Evolutionary conservation across 306 rosid genomes (phyloP), one percentile per base, ranked within the genome.

Genomic region (Rubus parviflorus): DNA sequence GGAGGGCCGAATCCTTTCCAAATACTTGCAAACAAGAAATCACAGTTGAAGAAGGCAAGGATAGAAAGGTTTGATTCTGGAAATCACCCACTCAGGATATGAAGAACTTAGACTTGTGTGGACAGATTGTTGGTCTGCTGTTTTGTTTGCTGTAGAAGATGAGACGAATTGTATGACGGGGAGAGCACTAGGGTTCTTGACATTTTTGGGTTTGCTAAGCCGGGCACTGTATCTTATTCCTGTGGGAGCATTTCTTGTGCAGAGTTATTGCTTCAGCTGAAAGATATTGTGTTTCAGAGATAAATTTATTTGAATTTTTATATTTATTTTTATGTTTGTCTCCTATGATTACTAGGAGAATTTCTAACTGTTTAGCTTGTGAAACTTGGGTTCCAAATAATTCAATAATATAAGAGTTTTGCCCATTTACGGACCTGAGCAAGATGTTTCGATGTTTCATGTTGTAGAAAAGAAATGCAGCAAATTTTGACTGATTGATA

Each of bases 1-100:
- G 92, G 84, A 38, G 96, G 96, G 54, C 79, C 88, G 37, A 95
- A 95, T 81, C 91, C 84, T 67, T 95, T 95, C 83, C 97, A 95
- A 89, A 82, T 79, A 78, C 75, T 87, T 56, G 92, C 97, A 17
- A 58, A 60, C 5, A 75, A 84, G 90, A 89, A 87, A 70, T 65
- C 83, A 0, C 82, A 73, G 73, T 63, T 19, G 6, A 90, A 94
- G 82, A 85, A 58, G 74, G 81, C 80, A 41, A 92, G 80, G 84
- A n/a, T 85, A 64, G 87, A 89, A 37, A 84, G 79, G 41, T 82
- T 78, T 65, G 75, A 78, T 70, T 84, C 97, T 22, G 91, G 88
- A 74, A 88, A 86, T 70, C 84, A 70, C 47, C 99, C 99, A 37
- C 81, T 90, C 74, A 87, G 97, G 91, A 92, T 90, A 89, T 92